Percentiles rank a stretch among this genome's conserved stretches.
These are phyloP conservation scores for Malassezia arunalokei DNA, from an alignment of 1,284 basidiomycete genomes.

Conservation along the genomic window DNA sequence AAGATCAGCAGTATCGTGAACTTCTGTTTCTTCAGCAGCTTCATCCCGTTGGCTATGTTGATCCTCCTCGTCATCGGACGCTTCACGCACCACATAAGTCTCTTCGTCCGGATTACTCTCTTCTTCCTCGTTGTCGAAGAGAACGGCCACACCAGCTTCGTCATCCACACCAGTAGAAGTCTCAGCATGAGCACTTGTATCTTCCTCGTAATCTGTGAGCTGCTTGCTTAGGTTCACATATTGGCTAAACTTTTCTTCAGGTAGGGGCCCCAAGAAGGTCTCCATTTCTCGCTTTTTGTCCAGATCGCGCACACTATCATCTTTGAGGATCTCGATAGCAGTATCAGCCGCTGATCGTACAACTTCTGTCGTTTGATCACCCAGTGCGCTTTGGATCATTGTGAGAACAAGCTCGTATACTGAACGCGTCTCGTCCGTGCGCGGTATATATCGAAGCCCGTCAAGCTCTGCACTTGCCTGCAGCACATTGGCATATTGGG, in stretches of 20 bases:
- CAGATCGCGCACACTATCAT: conserved; percentile 80
- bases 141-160: conserved; percentile 47
- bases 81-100: conserved; percentile 60
- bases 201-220: conserved; percentile 87
- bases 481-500: conserved; percentile 33
- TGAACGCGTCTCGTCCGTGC: conserved; percentile 83
- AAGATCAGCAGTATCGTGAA: conserved; percentile 47
- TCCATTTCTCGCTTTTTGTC: conserved; percentile 95
- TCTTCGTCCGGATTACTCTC: conserved; percentile 81
- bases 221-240: conserved; percentile 81
- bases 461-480: conserved; percentile 68
- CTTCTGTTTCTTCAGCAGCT: conserved; percentile 55
- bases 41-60: conserved; percentile 13
- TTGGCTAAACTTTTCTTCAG: conserved; percentile 70
- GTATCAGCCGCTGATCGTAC: conserved; percentile 86
- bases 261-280: conserved; percentile 60
- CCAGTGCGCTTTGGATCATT: conserved; percentile 56
- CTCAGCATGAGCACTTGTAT: conserved; percentile 14
- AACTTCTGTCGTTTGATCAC: conserved; percentile 90
- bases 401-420: conserved; percentile 87
- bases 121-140: conserved; percentile 53
- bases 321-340: conserved; percentile 79
- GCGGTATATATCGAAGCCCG: conserved; percentile 78
- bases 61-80: conserved; percentile 59
- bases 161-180: conserved; percentile 70